These are phyloP conservation scores for Wickerhamomyces tratensis DNA, from an alignment of 805 yeast species.

Conservation along the genomic window DNA sequence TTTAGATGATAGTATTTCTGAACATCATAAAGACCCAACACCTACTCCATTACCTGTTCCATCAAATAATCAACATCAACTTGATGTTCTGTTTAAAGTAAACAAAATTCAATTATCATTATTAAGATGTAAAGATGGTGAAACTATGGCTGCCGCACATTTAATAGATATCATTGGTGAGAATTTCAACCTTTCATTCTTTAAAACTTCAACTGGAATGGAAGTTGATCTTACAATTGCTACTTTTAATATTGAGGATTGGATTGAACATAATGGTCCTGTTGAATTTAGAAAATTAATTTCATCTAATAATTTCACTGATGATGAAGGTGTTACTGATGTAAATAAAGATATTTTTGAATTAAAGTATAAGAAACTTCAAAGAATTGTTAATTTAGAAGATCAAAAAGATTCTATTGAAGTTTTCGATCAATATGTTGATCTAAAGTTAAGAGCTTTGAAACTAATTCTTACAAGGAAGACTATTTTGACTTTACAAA, in stretches of 20 bases:
- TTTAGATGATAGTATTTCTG: neutral
- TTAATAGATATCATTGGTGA: conserved; percentile 70
- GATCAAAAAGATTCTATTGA: conserved; percentile 38
- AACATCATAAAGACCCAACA: neutral
- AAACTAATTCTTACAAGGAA: conserved; percentile 67
- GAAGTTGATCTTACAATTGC: conserved; percentile 53
- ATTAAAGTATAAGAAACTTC: conserved; percentile 47
- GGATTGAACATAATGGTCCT: conserved; percentile 51
- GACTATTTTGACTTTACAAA: conserved; percentile 67
- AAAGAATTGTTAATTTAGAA: conserved; percentile 47
- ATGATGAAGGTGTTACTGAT: conserved; percentile 22
- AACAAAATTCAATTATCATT: conserved; percentile 53
- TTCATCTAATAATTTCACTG: conserved; percentile 46
- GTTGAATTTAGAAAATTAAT: conserved; percentile 59
- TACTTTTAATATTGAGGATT: conserved; percentile 67
- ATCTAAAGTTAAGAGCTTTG: conserved; percentile 68
- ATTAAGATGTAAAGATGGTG: conserved; percentile 55
- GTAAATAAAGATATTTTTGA: conserved; percentile 42
- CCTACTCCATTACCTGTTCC: neutral
- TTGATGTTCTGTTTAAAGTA: conserved; percentile 69
- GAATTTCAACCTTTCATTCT: conserved; percentile 47
- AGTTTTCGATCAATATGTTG: conserved; percentile 69
- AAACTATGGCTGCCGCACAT: conserved; percentile 50
- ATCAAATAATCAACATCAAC: conserved; percentile 39
- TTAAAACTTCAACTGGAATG: conserved; percentile 51